Evolutionary conservation across 805 yeast genomes (phyloP), one percentile per base, ranked within the genome.

Genomic region (Huiozyma sinensis): DNA sequence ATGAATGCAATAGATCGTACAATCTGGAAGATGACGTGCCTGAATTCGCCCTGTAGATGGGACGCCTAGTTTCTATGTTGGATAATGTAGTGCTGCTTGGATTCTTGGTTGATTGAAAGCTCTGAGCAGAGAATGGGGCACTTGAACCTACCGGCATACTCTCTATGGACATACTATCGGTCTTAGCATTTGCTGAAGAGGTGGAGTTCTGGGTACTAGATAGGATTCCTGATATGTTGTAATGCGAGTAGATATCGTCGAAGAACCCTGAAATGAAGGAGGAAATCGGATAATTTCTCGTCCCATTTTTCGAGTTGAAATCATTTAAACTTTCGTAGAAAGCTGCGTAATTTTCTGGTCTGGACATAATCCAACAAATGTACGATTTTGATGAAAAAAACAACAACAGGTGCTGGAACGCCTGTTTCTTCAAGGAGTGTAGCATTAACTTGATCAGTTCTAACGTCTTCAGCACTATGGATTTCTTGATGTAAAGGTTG

Each of bases 321-420:
- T 40, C 24, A 11, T 40, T 39, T 11, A 50, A 35, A 7, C 42
- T 38, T 9, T 43, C 42, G 28, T 45, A 43, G 2, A 55, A 50
- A 28, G 55, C 57, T 12, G 68, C 42, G 46, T 65, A 76, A 41
- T 76, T 78, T 5, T 50, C 43, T 0, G 80, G 73, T 48, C 76
- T 64, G 9, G 76, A 65, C 44, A 70, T 53, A 2, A 73, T 63
- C 83, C 83, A 79, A 36, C 64, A 59, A 46, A 65, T 61, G 6
- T 76, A 49, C 3, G 75, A 58, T 40, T 69, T 68, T n/a, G 75
- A 55, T 38, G 76, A 64, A 47, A 68, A 76, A 36, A 67, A 61
- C 38, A 75, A 60, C 7, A 75, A 47, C 17, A 75, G 44, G 47
- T 68, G 69, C 43, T 70, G 71, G 47, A 74, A 77, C 1, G 73